phyloP scores from a whole-genome alignment of 257 asterid genomes.

The Jasminum sambac region DNA sequence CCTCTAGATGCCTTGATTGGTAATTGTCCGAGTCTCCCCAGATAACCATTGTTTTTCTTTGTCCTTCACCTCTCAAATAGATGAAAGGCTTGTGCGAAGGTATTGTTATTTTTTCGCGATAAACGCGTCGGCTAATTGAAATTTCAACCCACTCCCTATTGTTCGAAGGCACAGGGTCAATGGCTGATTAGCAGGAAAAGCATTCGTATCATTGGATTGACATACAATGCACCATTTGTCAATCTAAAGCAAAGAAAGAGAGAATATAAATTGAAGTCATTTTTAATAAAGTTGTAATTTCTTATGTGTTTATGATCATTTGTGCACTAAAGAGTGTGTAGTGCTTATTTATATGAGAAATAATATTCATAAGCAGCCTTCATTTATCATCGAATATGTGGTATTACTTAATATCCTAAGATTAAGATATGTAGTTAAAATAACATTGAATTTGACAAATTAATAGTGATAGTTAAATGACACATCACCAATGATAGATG shows the following conservation, averaged over 20 bases:
- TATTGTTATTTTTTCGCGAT: conserved; percentile 20
- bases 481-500: too few species aligned
- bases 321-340: too few species aligned
- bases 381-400: too few species aligned
- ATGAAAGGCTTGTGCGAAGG: conserved; percentile 23
- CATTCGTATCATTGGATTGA: conserved; percentile 7
- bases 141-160: conserved; percentile 20
- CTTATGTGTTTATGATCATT: not conserved
- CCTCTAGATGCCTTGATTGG: too few species aligned
- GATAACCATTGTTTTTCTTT: conserved; percentile 9
- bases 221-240: not conserved
- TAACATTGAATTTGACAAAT: too few species aligned
- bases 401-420: too few species aligned
- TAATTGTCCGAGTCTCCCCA: too few species aligned
- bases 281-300: too few species aligned
- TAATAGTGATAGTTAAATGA: too few species aligned
- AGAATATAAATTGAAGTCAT: not conserved
- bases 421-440: too few species aligned
- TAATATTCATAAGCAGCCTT: too few species aligned
- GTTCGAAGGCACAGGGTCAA: conserved; percentile 13
- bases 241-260: not conserved
- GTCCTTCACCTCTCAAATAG: conserved; percentile 26
- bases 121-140: conserved; percentile 11
- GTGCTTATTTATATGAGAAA: too few species aligned
- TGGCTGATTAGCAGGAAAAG: conserved; percentile 19